Conservation (phyloP, 106 monocot species). For the Dendrobium officinale region DNA sequence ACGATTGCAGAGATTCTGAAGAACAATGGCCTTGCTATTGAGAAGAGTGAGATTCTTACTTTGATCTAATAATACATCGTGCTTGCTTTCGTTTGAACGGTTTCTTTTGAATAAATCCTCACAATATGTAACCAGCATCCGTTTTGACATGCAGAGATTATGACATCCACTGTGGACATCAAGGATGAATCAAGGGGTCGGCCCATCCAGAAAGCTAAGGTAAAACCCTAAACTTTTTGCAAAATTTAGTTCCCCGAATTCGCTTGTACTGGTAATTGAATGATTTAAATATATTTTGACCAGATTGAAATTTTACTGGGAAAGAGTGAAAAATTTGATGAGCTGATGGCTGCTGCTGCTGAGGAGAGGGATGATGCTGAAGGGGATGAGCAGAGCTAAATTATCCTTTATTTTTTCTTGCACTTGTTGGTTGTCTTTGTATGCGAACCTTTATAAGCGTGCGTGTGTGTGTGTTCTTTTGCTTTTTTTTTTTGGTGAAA, state of each 20-base stretch:
- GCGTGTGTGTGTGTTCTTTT: too few relatives aligned
- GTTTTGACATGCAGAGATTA: slow-evolving; percentile 15
- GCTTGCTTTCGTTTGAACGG: not conserved
- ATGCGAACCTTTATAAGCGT: too few relatives aligned
- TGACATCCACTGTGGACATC: slow-evolving; percentile 25
- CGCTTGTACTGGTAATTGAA: not conserved
- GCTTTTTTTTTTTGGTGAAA: too few relatives aligned
- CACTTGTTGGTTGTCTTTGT: too few relatives aligned
- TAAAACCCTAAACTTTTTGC: not conserved
- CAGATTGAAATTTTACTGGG: slow-evolving; percentile 27
- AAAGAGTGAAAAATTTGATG: slow-evolving; percentile 32
- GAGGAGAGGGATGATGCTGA: slow-evolving; percentile 6
- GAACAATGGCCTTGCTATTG: slow-evolving; percentile 83
- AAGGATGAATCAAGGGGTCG: slow-evolving; percentile 24
- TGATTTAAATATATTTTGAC: not conserved
- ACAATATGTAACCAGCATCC: not conserved
- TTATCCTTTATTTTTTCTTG: too few relatives aligned
- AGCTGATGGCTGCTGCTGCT: slow-evolving; percentile 34
- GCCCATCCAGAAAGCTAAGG: slow-evolving; percentile 29
- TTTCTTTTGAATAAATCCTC: not conserved
- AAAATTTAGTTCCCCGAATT: not conserved
- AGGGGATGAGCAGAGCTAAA: slow-evolving; percentile 4
- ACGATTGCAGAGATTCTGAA: slow-evolving; percentile 88
- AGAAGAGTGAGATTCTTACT: slow-evolving; percentile 56
- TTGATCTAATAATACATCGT: not conserved